Percentiles rank a stretch among this genome's conserved stretches.
Evolutionary conservation across 169 alveolate genomes (phyloP).

Genomic region (Plasmodium vinckei): DNA sequence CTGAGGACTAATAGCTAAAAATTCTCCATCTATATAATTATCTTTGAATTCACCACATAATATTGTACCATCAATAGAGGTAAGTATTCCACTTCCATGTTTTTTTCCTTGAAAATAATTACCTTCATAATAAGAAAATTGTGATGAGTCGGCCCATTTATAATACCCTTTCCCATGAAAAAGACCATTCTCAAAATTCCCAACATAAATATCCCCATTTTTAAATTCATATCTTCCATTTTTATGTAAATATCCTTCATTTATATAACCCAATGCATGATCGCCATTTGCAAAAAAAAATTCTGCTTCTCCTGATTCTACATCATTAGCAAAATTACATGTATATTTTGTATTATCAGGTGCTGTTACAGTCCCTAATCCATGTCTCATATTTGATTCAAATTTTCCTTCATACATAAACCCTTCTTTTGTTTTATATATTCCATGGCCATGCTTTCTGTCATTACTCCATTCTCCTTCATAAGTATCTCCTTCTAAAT

Average conservation of each 20-base stretch:
- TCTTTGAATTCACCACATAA: conserved; percentile 82
- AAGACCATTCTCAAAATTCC: conserved; percentile 75
- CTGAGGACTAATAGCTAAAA: conserved; percentile 62
- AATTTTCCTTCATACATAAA: conserved; percentile 73
- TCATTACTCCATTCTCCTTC: conserved; percentile 95
- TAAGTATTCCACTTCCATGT: conserved; percentile 84
- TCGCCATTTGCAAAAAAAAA: conserved; percentile 71
- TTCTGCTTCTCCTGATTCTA: conserved; percentile 59
- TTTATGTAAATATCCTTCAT: conserved; percentile 64
- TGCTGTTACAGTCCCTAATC: conserved; percentile 36
- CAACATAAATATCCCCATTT: conserved; percentile 82
- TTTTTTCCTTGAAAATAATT: conserved; percentile 79
- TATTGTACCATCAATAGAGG: conserved; percentile 79
- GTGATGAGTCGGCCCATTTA: conserved; percentile 44
- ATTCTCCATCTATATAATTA: conserved; percentile 61
- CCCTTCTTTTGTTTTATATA: conserved; percentile 85
- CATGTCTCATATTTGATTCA: conserved; percentile 36
- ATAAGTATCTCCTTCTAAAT: conserved; percentile 94
- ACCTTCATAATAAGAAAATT: conserved; percentile 59
- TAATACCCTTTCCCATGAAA: conserved; percentile 80
- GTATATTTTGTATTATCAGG: conserved; percentile 45
- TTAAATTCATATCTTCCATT: conserved; percentile 79
- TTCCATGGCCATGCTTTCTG: conserved; percentile 95
- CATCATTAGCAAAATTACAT: conserved; percentile 35
- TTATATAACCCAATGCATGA: conserved; percentile 62